phyloP scores from a whole-genome alignment of 108 stramenopile species.

The Epipyxis sp. region DNA sequence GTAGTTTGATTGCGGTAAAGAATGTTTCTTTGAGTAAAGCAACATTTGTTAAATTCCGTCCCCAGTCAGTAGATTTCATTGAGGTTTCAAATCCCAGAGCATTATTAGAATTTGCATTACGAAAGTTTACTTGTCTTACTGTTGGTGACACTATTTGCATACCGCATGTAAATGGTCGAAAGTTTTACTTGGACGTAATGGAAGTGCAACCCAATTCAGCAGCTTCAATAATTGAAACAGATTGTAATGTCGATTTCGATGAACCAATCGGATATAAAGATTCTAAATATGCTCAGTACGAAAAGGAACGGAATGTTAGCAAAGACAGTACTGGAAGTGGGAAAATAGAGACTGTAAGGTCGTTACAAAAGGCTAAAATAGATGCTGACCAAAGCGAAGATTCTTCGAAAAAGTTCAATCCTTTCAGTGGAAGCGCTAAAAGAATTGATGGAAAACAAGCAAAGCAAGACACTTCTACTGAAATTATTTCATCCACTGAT shows the following conservation, averaged over 20 bases:
- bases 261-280: slow-evolving; percentile 86
- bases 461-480: neutral
- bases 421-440: neutral
- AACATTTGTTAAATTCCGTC: slow-evolving; percentile 93
- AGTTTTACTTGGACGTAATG: slow-evolving; percentile 83
- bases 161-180: slow-evolving; percentile 90
- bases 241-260: slow-evolving; percentile 90
- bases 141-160: slow-evolving; percentile 91
- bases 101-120: slow-evolving; percentile 87
- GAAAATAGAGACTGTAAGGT: neutral
- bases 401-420: neutral
- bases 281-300: slow-evolving; percentile 44
- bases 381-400: neutral
- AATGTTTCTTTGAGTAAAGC: slow-evolving; percentile 90
- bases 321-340: neutral
- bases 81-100: slow-evolving; percentile 97
- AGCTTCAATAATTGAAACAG: slow-evolving; percentile 90
- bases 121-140: slow-evolving; percentile 95
- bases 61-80: slow-evolving; percentile 96
- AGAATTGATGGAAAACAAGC: slow-evolving; percentile 34
- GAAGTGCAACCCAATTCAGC: slow-evolving; percentile 54
- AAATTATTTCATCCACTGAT: neutral
- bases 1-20: slow-evolving; percentile 78
- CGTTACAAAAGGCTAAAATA: neutral
- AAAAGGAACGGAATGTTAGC: neutral